Base-by-base conservation (phyloP, 2,329 filamentous ascomycete genomes). In the Colletotrichum lentis region DNA sequence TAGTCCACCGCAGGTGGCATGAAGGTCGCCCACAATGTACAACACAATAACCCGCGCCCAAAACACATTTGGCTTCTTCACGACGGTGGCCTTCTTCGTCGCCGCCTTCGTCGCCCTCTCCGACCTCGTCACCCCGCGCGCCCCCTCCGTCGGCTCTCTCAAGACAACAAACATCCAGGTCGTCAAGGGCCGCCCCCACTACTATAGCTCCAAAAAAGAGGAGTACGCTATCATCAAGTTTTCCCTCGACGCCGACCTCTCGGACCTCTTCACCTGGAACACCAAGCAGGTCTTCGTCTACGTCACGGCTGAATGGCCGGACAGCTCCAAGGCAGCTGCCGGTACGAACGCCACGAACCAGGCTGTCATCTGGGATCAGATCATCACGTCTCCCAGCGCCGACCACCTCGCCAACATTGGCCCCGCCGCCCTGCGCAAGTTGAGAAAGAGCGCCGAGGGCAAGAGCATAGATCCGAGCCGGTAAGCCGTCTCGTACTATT, bases 271-370 rank as follows among this genome's bases (percentile, higher is more conserved):
- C 86, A 97, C 92, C 76, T 99, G 95, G 96, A 99, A 99, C 85
- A 99, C 96, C 22, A 99, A 99, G 80, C 93, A 98, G 81, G 83
- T 99, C 75, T 99, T 98, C 81, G 90, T 97, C 78, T 99, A 97
- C 83, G 90, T 99, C 67, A 95, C 93, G 63, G 95, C 95, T 62
- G 90, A 89, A 74, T 91, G 88, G 88, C 82, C 84, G 31, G 73
- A 75, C 50, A 67, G 76, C 57, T 75, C 75, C 57, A 71, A 70
- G 47, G 73, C 78, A 35, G 73, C 73, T 44, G 75, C 70, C 41
- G 72, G 71, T 59, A 72, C 73, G 65, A 81, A 80, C 72, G 77
- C 74, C 64, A 82, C 81, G 70, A 91, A 91, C 80, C 86, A 94
- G 80, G 92, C 92, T 73, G 91, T 97, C 71, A 95, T 99, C 81